Conservation (phyloP, 495 filamentous ascomycete genomes). For the Aspergillus diversus region DNA sequence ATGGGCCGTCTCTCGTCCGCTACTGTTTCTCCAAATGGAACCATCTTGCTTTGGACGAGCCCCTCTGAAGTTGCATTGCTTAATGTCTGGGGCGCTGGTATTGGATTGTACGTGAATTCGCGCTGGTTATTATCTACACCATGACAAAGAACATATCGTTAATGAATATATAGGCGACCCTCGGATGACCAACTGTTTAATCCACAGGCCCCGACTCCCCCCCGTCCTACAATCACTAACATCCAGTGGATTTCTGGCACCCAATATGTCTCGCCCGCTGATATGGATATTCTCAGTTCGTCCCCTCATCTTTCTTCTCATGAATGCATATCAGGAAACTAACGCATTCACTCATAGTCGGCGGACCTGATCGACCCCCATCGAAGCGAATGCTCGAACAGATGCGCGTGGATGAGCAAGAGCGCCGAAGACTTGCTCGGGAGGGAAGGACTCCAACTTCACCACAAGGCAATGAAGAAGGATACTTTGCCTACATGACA, state of each 20-base stretch:
- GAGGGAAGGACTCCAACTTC: slow-evolving; percentile 36
- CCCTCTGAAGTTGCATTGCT: slow-evolving; percentile 82
- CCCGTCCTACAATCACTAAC: slow-evolving; percentile 93
- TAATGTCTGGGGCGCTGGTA: slow-evolving; percentile 77
- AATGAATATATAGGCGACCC: slow-evolving; percentile 35
- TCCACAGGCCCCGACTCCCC: slow-evolving; percentile 67
- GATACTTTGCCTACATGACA: slow-evolving; percentile 73
- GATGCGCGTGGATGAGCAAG: slow-evolving; percentile 60
- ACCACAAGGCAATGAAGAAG: slow-evolving; percentile 47
- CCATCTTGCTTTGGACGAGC: slow-evolving; percentile 85
- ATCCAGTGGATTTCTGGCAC: slow-evolving; percentile 96
- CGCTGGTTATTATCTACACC: not conserved
- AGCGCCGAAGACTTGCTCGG: slow-evolving; percentile 52
- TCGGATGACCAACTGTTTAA: slow-evolving; percentile 79
- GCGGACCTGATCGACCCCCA: slow-evolving; percentile 83
- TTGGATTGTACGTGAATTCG: slow-evolving; percentile 48
- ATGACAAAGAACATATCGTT: slow-evolving; percentile 13
- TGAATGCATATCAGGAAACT: slow-evolving; percentile 15
- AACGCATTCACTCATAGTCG: slow-evolving; percentile 52
- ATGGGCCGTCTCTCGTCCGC: slow-evolving; percentile 67
- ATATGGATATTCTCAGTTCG: slow-evolving; percentile 81
- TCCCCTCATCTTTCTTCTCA: slow-evolving; percentile 10
- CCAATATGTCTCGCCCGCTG: slow-evolving; percentile 84
- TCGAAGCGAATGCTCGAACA: slow-evolving; percentile 76
- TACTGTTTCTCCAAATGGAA: slow-evolving; percentile 72